phyloP scores from a whole-genome alignment of 306 rosid genomes.

The Bauhinia variegata region DNA sequence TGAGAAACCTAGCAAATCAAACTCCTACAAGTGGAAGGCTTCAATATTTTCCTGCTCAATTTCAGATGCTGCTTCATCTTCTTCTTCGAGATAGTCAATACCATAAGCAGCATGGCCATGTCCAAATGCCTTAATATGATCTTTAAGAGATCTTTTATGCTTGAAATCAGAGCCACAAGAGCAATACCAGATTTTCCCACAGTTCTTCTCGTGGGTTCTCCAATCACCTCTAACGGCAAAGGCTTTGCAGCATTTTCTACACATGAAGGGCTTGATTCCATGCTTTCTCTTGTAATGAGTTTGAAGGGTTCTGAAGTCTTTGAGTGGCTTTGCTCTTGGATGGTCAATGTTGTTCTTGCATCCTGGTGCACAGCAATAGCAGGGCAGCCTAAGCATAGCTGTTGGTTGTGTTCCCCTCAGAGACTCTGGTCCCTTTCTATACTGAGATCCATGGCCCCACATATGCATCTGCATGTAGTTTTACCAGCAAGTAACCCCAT shows the following conservation, averaged over 20 bases:
- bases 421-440: conserved; percentile 89
- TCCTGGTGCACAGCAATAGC: conserved; percentile 82
- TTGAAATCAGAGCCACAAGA: conserved; percentile 93
- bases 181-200: conserved; percentile 96
- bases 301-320: conserved; percentile 94
- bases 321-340: conserved; percentile 82
- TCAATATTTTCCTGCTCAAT: conserved; percentile 64
- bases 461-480: conserved; percentile 73
- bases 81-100: conserved; percentile 67
- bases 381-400: conserved; percentile 93
- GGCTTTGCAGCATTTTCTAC: conserved; percentile 86
- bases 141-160: conserved; percentile 90
- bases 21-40: conserved; percentile 39
- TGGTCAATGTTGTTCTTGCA: conserved; percentile 96
- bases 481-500: conserved; percentile 8
- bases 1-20: conserved; percentile 25
- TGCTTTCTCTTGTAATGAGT: conserved; percentile 95
- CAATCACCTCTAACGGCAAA: conserved; percentile 96
- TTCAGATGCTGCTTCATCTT: conserved; percentile 67
- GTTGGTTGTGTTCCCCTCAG: conserved; percentile 92
- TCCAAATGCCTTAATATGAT: conserved; percentile 91
- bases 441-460: conserved; percentile 99
- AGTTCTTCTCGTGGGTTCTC: conserved; percentile 97
- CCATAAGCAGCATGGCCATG: conserved; percentile 75
- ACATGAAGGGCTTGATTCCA: conserved; percentile 86